Base-by-base conservation (phyloP, 2,329 filamentous ascomycete species). In the Lizonia empirigonia region DNA sequence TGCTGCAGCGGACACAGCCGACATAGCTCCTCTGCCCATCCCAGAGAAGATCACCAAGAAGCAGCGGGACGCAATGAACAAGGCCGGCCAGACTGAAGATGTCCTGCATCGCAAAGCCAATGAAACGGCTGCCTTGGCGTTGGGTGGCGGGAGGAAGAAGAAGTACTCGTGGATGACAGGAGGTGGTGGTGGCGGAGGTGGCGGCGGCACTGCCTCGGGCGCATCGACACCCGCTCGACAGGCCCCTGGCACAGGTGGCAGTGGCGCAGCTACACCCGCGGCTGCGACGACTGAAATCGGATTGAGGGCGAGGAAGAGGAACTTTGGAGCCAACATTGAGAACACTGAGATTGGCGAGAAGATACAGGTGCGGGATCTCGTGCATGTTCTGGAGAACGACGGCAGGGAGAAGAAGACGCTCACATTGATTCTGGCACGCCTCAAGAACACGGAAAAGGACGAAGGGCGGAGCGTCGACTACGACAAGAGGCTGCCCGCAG, bases 361-460 rank as follows among this genome's bases (percentile, higher is more conserved):
- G 20, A 90, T 97, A 38, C 91, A 97, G 75, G 78, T 96, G 44
- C 83, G 93, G 46, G 93, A 97, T 72, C 86, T 91, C 77, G 78
- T 96, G 13, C 80, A 84, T 16, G 89, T 89, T 53, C 79, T 97
- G 37, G 92, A 96, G 71, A 80, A 85, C 41, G 90, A 96, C 68
- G 88, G 89, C 1, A 81, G 80, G 59, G 87, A 91, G 69, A 77
- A 76, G 59, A 82, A 78, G 67, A 82, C 85, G 19, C 60, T 73
- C 23, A 60, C 60, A 7, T 27, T 63, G 20, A 64, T 71, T 16
- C 35, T 72, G 36, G 67, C 68, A 20, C 59, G 67, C 29, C 52
- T 71, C 40, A 69, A 68, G 50, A 68, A 64, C 24, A 62, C 60
- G 8, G 64, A 71, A 4, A 63, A 61, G 38, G 68, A 72, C 32